Conservation (phyloP, 495 filamentous ascomycete species). For the Neurospora pannonica region DNA sequence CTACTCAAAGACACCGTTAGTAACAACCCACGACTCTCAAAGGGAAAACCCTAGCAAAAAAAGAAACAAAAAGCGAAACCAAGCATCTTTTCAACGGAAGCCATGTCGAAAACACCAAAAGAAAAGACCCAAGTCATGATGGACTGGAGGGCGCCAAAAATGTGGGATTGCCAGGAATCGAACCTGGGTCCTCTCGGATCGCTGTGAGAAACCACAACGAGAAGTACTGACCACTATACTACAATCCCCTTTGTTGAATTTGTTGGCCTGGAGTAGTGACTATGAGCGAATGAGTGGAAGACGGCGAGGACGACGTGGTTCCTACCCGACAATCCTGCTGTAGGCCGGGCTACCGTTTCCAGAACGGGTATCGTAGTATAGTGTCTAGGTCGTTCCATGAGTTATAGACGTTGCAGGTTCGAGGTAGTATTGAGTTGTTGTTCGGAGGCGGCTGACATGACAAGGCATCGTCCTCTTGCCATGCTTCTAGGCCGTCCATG, state of each 20-base stretch:
- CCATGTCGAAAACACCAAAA: neutral
- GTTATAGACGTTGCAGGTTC: neutral
- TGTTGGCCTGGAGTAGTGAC: neutral
- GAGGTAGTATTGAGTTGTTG: neutral
- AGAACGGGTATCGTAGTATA: neutral
- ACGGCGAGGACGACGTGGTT: neutral
- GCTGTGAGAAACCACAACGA: neutral
- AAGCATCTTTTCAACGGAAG: neutral
- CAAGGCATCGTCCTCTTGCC: neutral
- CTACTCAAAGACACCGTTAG: neutral
- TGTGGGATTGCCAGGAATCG: neutral
- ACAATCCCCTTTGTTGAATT: neutral
- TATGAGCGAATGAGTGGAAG: neutral
- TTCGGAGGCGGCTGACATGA: neutral
- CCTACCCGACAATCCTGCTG: neutral
- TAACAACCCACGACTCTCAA: neutral
- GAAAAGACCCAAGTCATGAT: neutral
- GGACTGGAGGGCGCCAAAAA: neutral
- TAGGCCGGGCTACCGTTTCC: neutral
- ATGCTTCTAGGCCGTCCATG: neutral
- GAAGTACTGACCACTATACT: neutral
- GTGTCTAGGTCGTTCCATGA: neutral
- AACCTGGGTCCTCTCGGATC: neutral
- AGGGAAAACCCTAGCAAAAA: neutral
- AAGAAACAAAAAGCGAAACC: neutral